phyloP scores from a whole-genome alignment of 2,329 filamentous ascomycete species.

The Biscogniauxia sp. region DNA sequence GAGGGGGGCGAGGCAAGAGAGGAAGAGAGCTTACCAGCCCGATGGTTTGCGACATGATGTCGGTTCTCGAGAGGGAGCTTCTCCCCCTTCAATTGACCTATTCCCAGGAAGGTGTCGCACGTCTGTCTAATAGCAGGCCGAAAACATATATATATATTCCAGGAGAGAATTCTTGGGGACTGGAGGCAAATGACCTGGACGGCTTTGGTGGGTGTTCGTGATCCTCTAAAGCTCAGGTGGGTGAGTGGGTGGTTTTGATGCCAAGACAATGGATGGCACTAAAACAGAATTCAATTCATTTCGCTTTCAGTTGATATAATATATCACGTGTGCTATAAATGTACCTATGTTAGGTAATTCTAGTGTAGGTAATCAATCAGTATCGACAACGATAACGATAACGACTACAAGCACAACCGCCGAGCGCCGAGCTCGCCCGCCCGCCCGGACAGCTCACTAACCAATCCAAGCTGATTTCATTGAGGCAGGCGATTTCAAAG shows the following conservation, averaged over 20 bases:
- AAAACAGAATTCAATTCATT: neutral
- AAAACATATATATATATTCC: no score
- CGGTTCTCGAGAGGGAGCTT: constrained; percentile 27
- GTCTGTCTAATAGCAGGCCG: neutral
- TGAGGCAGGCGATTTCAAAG: constrained; percentile 37
- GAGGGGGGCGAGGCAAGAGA: constrained; percentile 2
- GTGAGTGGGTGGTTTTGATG: neutral
- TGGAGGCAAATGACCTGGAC: neutral
- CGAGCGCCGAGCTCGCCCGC: constrained; percentile 14
- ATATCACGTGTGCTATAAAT: neutral
- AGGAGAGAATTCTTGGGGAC: no score
- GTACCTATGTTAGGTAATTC: no score
- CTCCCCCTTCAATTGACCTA: constrained; percentile 29
- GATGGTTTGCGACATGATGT: constrained; percentile 73
- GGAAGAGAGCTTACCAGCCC: constrained; percentile 59
- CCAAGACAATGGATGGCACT: neutral
- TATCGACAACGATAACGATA: neutral
- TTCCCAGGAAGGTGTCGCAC: neutral
- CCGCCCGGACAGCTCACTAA: neutral
- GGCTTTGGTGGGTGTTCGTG: neutral
- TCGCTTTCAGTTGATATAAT: neutral
- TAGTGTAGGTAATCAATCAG: no score
- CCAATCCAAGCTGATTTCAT: neutral
- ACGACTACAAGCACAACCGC: constrained; percentile 2
- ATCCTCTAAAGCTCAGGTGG: neutral